phyloP scores from a whole-genome alignment of 352 stramenopile species.

The Aphanomyces cochlioides region DNA sequence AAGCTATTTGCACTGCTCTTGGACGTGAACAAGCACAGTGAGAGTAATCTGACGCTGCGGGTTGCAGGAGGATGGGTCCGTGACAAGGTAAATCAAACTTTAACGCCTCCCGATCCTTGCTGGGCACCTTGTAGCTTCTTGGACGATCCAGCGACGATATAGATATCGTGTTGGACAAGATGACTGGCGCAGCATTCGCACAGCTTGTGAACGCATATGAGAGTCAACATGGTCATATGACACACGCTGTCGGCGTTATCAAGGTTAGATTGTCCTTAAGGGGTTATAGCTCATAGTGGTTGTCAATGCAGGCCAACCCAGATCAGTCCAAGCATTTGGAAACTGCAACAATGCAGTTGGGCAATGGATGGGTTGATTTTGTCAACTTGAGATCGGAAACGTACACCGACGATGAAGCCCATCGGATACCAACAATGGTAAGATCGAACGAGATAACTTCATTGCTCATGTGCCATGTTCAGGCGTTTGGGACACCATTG shows the following conservation, averaged over 20 bases:
- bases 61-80: slow-evolving; percentile 99
- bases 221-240: slow-evolving; percentile 45
- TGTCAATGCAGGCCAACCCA: slow-evolving; percentile 40
- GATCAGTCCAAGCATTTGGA: slow-evolving; percentile 99
- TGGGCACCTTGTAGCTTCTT: slow-evolving; percentile 48
- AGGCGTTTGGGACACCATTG: slow-evolving; percentile 72
- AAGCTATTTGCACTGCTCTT: slow-evolving; percentile 64
- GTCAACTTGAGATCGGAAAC: slow-evolving; percentile 96
- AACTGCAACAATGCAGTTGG: slow-evolving; percentile 95
- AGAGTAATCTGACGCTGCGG: slow-evolving; percentile 76
- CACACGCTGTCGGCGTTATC: slow-evolving; percentile 60
- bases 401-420: slow-evolving; percentile 75
- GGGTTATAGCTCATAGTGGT: neutral
- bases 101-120: neutral
- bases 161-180: slow-evolving; percentile 96
- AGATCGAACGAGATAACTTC: too few relatives aligned
- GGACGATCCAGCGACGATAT: slow-evolving; percentile 90
- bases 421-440: slow-evolving; percentile 61
- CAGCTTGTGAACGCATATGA: slow-evolving; percentile 68
- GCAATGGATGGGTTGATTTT: slow-evolving; percentile 94
- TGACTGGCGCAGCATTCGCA: slow-evolving; percentile 93
- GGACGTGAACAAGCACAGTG: slow-evolving; percentile 53
- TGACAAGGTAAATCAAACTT: slow-evolving; percentile 73
- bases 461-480: too few relatives aligned
- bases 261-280: slow-evolving; percentile 31